These are phyloP conservation scores for Pilaira anomala DNA, from an alignment of 192 early-diverging fungal species.

Conservation along the genomic window DNA sequence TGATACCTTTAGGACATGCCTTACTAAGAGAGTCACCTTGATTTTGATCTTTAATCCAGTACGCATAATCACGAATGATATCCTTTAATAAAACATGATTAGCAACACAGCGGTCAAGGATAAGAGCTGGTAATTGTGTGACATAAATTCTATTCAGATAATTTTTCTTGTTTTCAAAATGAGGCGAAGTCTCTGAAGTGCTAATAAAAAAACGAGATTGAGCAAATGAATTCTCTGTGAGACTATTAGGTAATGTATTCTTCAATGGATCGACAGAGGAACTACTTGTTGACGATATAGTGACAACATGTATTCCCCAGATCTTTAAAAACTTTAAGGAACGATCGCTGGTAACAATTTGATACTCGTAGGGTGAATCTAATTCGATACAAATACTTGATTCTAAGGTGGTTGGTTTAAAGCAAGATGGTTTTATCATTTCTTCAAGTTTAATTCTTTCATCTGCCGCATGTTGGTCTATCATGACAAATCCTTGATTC, in stretches of 20 bases:
- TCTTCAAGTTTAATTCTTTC: conserved; percentile 68
- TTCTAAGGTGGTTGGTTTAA: not conserved
- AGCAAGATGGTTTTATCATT: conserved; percentile 39
- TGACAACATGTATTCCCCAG: not conserved
- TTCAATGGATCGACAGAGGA: not conserved
- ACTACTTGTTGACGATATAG: not conserved
- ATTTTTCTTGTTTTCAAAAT: conserved; percentile 1
- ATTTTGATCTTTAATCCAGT: conserved; percentile 37
- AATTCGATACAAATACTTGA: not conserved
- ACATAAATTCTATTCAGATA: conserved; percentile 21
- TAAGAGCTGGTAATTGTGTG: conserved; percentile 48
- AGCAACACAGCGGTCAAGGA: conserved; percentile 60
- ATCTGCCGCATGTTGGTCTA: conserved; percentile 83
- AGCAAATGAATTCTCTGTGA: not conserved
- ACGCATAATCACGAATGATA: conserved; percentile 47
- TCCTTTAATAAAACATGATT: conserved; percentile 46
- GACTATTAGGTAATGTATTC: no score
- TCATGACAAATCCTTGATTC: conserved; percentile 41
- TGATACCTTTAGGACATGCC: conserved; percentile 57
- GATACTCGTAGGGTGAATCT: not conserved
- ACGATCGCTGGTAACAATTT: not conserved
- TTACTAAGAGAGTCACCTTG: conserved; percentile 22
- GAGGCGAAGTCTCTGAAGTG: conserved; percentile 9
- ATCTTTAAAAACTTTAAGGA: not conserved
- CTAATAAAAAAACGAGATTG: conserved; percentile 16